A percentile compares a stretch with the other conserved stretches of the same genome.
These are phyloP conservation scores for Clonostachys byssicola DNA, from an alignment of 2,329 filamentous ascomycete species.

Conservation along the genomic window DNA sequence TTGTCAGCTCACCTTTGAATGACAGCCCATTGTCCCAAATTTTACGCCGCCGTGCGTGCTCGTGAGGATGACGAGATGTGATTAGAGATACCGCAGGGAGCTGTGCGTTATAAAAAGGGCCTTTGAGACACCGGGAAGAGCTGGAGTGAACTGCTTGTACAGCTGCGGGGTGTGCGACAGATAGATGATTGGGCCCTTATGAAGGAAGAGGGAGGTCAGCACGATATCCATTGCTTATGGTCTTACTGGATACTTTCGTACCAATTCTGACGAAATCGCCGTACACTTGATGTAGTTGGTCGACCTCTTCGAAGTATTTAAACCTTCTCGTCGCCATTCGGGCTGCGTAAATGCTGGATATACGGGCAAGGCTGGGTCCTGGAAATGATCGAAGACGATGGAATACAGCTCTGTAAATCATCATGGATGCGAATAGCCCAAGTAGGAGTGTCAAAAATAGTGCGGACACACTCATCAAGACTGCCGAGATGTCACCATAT, in stretches of 20 bases:
- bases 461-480: too few relatives aligned
- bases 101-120: neutral
- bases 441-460: neutral
- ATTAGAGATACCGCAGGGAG: neutral
- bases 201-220: neutral
- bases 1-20: neutral
- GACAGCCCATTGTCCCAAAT: neutral
- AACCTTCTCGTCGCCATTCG: conserved; percentile 9
- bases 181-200: conserved; percentile 20
- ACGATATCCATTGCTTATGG: neutral
- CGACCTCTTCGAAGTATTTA: conserved; percentile 15
- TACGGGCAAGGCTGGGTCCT: conserved; percentile 6
- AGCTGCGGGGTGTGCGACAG: conserved; percentile 19
- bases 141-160: conserved; percentile 17
- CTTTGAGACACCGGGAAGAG: neutral
- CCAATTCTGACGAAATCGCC: conserved; percentile 20
- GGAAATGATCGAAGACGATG: conserved; percentile 10
- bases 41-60: neutral
- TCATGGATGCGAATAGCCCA: conserved; percentile 8
- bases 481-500: too few relatives aligned
- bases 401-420: conserved; percentile 8
- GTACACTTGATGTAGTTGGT: conserved; percentile 15
- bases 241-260: neutral
- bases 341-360: conserved; percentile 13
- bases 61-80: neutral